Evolutionary conservation across 2,329 filamentous ascomycete species (phyloP).

Genomic region (Sclerotinia borealis): DNA sequence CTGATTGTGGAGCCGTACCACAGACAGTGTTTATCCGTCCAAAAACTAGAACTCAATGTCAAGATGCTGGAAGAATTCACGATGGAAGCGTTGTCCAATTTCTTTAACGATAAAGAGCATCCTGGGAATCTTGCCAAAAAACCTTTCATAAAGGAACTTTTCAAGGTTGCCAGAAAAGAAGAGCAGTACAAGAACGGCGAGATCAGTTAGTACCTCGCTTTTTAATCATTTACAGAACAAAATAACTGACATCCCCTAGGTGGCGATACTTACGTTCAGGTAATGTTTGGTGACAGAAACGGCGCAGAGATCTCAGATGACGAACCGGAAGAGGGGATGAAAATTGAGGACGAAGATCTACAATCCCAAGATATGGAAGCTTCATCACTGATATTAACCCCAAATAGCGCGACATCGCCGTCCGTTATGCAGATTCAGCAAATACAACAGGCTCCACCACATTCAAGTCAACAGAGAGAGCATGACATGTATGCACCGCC

Average conservation of each 20-base stretch:
- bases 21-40: conserved; percentile 39
- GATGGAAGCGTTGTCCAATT: conserved; percentile 50
- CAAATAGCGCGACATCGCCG: background rate
- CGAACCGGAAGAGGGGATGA: conserved; percentile 18
- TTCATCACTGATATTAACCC: conserved; percentile 18
- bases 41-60: conserved; percentile 42
- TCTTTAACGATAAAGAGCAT: conserved; percentile 51
- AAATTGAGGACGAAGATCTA: conserved; percentile 24
- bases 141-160: conserved; percentile 53
- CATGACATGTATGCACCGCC: conserved; percentile 6
- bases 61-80: conserved; percentile 53
- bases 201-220: conserved; percentile 42
- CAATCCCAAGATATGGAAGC: conserved; percentile 21
- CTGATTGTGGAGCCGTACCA: conserved; percentile 41
- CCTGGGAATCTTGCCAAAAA: conserved; percentile 49
- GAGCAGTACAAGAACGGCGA: conserved; percentile 51
- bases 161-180: conserved; percentile 52
- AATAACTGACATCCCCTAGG: conserved; percentile 11
- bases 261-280: conserved; percentile 15
- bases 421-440: conserved; percentile 13
- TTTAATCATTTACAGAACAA: background rate
- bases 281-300: conserved; percentile 23
- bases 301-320: conserved; percentile 19
- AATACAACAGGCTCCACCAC: background rate
- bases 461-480: conserved; percentile 16